Evolutionary conservation across 768 basidiomycete genomes (phyloP).

Genomic region (Suillus sp.): DNA sequence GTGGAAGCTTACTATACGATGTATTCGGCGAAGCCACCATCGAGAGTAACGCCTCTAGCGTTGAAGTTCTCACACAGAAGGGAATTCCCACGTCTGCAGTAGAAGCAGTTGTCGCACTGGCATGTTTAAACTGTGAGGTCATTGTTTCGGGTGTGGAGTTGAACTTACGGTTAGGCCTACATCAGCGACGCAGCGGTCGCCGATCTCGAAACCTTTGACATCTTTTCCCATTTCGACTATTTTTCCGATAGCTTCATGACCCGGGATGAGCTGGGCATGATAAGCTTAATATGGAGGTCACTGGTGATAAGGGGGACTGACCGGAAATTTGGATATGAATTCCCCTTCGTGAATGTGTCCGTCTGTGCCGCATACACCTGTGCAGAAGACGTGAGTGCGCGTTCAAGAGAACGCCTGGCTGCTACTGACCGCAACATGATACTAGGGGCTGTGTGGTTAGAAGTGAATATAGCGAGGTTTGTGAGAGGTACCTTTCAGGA

Average conservation of each 20-base stretch:
- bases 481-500: constrained; percentile 60
- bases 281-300: constrained; percentile 15
- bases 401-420: background rate
- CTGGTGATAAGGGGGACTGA: constrained; percentile 20
- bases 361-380: constrained; percentile 63
- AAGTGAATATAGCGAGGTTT: background rate
- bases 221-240: constrained; percentile 78
- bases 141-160: background rate
- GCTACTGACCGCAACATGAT: constrained; percentile 7
- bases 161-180: constrained; percentile 65
- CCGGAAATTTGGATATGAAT: constrained; percentile 66
- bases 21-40: constrained; percentile 91
- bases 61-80: constrained; percentile 86
- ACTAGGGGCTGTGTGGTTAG: background rate
- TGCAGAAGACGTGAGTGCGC: constrained; percentile 9
- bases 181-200: constrained; percentile 86
- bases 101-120: constrained; percentile 85
- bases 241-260: constrained; percentile 74
- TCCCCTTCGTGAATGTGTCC: constrained; percentile 65
- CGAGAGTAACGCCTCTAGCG: constrained; percentile 74
- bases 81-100: constrained; percentile 81
- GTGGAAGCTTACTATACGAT: constrained; percentile 64
- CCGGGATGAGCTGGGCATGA: constrained; percentile 61
- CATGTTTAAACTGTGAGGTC: constrained; percentile 10
- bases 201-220: constrained; percentile 72